These are phyloP conservation scores for Claviceps sp. DNA, from an alignment of 2,329 filamentous ascomycete species.

Conservation along the genomic window DNA sequence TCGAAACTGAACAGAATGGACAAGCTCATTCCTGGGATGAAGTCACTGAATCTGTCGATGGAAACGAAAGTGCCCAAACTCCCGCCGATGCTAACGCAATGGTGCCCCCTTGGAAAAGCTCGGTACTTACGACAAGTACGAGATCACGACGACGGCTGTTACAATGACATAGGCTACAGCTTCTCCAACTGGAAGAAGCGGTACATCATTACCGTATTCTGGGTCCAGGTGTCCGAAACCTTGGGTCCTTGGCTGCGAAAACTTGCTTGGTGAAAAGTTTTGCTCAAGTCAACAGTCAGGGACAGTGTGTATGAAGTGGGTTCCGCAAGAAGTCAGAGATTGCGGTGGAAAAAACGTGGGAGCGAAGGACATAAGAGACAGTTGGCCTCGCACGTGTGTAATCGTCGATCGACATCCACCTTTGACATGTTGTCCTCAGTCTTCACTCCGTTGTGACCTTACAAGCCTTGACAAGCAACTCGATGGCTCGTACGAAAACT, in stretches of 20 bases:
- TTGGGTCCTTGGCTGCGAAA: slow-evolving; percentile 63
- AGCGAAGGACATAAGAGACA: too few species aligned
- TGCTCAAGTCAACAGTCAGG: too few species aligned
- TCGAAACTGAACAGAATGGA: slow-evolving; percentile 6
- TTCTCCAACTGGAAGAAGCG: slow-evolving; percentile 54
- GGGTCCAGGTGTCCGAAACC: slow-evolving; percentile 66
- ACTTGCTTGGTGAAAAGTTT: too few species aligned
- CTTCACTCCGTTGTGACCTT: too few species aligned
- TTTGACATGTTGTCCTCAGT: too few species aligned
- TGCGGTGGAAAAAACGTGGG: too few species aligned
- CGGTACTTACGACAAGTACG: slow-evolving; percentile 26
- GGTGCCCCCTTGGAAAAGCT: slow-evolving; percentile 19
- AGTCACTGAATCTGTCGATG: slow-evolving; percentile 1
- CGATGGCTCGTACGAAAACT: background rate
- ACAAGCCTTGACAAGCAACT: slow-evolving; percentile 3
- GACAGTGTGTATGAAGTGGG: too few species aligned
- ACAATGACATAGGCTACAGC: slow-evolving; percentile 49
- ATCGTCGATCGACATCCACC: too few species aligned
- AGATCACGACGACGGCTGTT: slow-evolving; percentile 45
- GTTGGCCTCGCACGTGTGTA: too few species aligned
- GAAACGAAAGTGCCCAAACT: slow-evolving; percentile 6
- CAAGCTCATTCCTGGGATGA: background rate
- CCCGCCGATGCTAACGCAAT: slow-evolving; percentile 19
- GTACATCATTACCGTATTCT: slow-evolving; percentile 58
- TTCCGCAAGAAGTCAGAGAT: too few species aligned